Evolutionary conservation across 2,329 filamentous ascomycete genomes (phyloP).

Genomic region (Colletotrichum sp.): DNA sequence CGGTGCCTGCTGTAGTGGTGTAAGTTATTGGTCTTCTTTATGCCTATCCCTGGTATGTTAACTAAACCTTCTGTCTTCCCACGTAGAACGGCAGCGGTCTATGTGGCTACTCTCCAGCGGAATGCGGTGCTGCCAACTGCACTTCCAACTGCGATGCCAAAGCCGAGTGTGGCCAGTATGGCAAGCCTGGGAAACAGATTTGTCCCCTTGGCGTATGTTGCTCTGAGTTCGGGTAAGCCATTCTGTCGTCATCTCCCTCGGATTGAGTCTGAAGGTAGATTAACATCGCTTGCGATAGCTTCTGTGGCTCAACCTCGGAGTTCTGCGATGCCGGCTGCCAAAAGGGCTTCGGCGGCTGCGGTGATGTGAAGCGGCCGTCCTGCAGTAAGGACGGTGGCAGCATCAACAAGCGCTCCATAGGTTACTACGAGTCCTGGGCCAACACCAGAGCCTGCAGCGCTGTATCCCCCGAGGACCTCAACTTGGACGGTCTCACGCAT

Average conservation of each 20-base stretch:
- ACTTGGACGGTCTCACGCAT: slow-evolving; percentile 10
- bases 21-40: not conserved
- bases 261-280: slow-evolving; percentile 7
- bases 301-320: not conserved
- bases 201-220: slow-evolving; percentile 37
- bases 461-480: slow-evolving; percentile 18
- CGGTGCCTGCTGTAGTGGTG: slow-evolving; percentile 26
- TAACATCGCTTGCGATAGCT: slow-evolving; percentile 1
- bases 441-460: slow-evolving; percentile 23
- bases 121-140: slow-evolving; percentile 19
- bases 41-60: not conserved
- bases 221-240: slow-evolving; percentile 29
- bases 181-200: slow-evolving; percentile 5
- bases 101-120: not conserved
- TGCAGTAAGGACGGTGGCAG: not conserved
- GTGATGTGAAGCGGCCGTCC: not conserved
- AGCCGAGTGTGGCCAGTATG: slow-evolving; percentile 38
- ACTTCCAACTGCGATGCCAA: slow-evolving; percentile 39
- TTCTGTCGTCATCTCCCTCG: not conserved
- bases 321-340: not conserved
- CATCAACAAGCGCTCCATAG: slow-evolving; percentile 27
- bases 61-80: not conserved
- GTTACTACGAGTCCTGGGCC: slow-evolving; percentile 40
- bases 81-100: not conserved
- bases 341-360: not conserved